Evolutionary conservation across 768 basidiomycete species (phyloP), one percentile per base, ranked within the genome.

Genomic region (Cyathus striatus): DNA sequence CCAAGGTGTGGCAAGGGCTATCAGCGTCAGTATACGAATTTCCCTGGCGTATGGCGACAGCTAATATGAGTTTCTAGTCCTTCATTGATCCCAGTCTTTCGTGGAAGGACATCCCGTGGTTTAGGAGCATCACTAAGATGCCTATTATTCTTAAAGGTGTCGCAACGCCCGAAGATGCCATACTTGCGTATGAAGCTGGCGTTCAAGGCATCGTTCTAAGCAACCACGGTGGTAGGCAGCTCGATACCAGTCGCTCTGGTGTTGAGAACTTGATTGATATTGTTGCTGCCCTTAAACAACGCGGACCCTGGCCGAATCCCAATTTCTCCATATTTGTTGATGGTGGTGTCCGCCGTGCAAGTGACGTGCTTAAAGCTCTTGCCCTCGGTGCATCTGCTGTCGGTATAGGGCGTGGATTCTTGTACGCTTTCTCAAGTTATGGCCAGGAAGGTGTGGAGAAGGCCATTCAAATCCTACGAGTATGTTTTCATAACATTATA

Each of bases 1-100:
- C 41, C 89, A 96, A 59, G 95, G 95, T 24, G 94, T 91, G 6
- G 93, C 96, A 4, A 70, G 92, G 46, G 95, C 95, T 10, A 98
- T 98, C 57, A 90, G 85, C 45, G 88, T 87, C 62, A 44, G 82
- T 60, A 25, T 34, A 22, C n/a, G 17, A 16, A 9, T 33, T 41
- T 10, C 23, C 36, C 23, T 23, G 21, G 18, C 16, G n/a, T 46
- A 22, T 16, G 27, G 25, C 34, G 9, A 5, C 38, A 27, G 46
- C 0, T 40, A 5, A 21, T 16, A 9, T 37, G 7, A 32, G 22
- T 13, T 6, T 32, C 20, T 43, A 93, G 80, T 88, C 89, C 1
- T 99, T 99, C 64, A 98, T 98, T 50, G 96, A 99, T 58, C 92
- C 95, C 0, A 76, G 83, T 2, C 65, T 97, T 45, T 76, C 77